A percentile compares a stretch with the other conserved stretches of the same genome.
These are phyloP conservation scores for Penicillium sp. DNA, from an alignment of 2,329 filamentous ascomycete genomes.

Conservation along the genomic window DNA sequence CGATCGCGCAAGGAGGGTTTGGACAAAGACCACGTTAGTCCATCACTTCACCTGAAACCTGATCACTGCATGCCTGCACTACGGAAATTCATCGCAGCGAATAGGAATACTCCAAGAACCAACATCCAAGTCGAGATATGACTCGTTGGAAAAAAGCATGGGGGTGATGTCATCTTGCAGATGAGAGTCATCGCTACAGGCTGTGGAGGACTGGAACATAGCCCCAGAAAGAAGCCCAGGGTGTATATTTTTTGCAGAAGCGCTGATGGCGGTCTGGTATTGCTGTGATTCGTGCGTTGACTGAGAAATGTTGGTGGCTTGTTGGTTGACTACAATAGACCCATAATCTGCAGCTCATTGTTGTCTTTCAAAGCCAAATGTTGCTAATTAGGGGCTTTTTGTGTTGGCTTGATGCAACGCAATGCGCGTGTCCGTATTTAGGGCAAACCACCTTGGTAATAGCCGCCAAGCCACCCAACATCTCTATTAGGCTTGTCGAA, in stretches of 20 bases:
- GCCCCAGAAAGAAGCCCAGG: neutral
- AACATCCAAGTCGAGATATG: neutral
- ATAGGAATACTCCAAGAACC: neutral
- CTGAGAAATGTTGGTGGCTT: neutral
- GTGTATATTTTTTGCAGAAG: neutral
- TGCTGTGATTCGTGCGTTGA: neutral
- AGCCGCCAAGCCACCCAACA: neutral
- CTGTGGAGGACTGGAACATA: neutral
- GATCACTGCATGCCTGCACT: neutral
- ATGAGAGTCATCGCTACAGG: too few relatives aligned
- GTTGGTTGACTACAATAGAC: neutral
- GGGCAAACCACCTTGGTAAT: neutral
- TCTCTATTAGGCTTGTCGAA: neutral
- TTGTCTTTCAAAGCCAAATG: neutral
- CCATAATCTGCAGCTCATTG: neutral
- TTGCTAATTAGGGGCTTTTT: neutral
- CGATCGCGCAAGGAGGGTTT: neutral
- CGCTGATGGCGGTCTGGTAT: neutral
- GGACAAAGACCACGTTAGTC: neutral
- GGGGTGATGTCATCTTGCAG: too few relatives aligned
- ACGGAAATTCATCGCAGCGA: neutral
- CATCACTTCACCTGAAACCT: neutral
- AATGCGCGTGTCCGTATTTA: neutral
- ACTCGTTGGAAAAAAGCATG: neutral
- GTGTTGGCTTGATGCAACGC: neutral